Percentiles rank a stretch among this genome's conserved stretches.
Evolutionary conservation across 192 early-diverging fungal species (phyloP).

Genomic region (Backusella morwellensis): DNA sequence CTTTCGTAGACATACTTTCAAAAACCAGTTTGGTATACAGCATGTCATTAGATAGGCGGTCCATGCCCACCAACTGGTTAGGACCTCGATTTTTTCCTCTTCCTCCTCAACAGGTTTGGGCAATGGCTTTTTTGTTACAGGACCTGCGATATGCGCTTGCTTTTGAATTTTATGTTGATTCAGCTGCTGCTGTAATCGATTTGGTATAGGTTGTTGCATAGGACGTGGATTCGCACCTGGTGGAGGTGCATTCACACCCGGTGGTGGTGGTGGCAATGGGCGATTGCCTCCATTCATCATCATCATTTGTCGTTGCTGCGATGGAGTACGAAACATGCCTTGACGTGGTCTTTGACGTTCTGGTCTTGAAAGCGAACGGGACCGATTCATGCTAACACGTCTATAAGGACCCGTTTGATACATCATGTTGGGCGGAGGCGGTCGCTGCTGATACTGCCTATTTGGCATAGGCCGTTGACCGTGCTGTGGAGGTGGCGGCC

Average conservation of each 20-base stretch:
- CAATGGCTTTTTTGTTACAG: neutral
- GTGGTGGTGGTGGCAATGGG: neutral
- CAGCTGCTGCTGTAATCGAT: constrained; percentile 25
- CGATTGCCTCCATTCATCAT: neutral
- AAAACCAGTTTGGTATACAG: constrained; percentile 42
- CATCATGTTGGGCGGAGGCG: constrained; percentile 5
- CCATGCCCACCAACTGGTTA: constrained; percentile 41
- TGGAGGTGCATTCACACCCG: neutral
- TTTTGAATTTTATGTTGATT: constrained; percentile 27
- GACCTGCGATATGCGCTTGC: constrained; percentile 13
- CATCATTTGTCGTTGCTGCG: constrained; percentile 21
- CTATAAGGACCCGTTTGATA: constrained; percentile 12
- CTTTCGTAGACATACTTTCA: constrained; percentile 39
- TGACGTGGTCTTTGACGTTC: constrained; percentile 48
- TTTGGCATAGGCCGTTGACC: neutral
- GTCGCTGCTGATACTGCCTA: neutral
- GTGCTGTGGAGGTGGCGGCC: neutral
- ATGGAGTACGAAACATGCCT: constrained; percentile 41
- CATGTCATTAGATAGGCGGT: constrained; percentile 43
- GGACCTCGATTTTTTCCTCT: constrained; percentile 23
- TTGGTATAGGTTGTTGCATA: constrained; percentile 19
- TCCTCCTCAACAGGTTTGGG: neutral
- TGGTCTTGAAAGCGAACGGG: constrained; percentile 45
- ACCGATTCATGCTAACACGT: constrained; percentile 28
- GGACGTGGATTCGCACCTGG: neutral